Base-by-base conservation (phyloP, 495 filamentous ascomycete species). In the Penicillium coprophilum region DNA sequence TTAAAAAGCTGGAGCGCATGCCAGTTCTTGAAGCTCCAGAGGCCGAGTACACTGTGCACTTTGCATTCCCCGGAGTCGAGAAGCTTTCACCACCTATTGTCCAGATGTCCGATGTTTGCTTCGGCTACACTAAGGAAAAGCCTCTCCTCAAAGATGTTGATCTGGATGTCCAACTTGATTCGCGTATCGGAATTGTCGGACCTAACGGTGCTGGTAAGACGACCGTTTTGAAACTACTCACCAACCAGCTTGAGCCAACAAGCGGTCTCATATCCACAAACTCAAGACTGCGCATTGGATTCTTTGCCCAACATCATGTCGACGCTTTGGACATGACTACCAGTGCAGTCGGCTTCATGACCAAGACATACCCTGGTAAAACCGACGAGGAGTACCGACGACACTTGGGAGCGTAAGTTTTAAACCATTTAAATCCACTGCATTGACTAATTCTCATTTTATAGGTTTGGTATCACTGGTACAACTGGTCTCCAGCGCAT, bases 181-280 rank as follows among this genome's bases (percentile, higher is more conserved):
- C 94, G 3, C 88, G 94, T 36, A 97, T 97, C 64, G 94, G 95
- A 62, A 99, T 99, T 65, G 92, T 99, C 9, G 95, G 95, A 15
- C 95, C 95, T 59, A 99, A 99, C 79, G 93, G 94, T 71, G 93
- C 95, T 30, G 94, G 94, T 79, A 99, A 99, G 73, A 99, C 94
- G 2, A 99, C 94, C 0, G 87, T 97, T 13, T 78, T 99, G 57
- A 96, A 96, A 67, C 83, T 99, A 4, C 86, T 99, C 53, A 96
- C 94, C 61, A 90, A 90, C 55, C 87, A 91, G 64, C 82, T 99
- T 3, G 62, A 82, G 51, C 83, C 94, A 3, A 89, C 87, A 1
- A 80, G 81, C 34, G 94, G 94, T 56, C 67, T 90, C 40, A 94
- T 99, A 50, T 92, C 89, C 4, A 85, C 89, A 61, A 85, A 99